Evolutionary conservation across 2,329 filamentous ascomycete genomes (phyloP).

Genomic region (Scortechinia acanthostroma): DNA sequence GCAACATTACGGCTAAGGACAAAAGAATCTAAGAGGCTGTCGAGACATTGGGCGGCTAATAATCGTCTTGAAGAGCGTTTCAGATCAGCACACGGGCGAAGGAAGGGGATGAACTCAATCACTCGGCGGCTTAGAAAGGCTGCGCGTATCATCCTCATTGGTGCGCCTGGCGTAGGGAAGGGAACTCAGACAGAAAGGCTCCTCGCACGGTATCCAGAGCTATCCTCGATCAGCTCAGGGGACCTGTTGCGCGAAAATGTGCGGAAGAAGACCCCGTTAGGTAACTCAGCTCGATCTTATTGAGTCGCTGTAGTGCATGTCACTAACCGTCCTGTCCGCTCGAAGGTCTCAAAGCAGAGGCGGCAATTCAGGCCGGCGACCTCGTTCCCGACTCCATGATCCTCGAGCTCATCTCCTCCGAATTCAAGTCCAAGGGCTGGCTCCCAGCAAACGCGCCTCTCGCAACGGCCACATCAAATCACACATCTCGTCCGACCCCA

Average conservation of each 20-base stretch:
- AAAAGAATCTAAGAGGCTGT: too few relatives aligned
- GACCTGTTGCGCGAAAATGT: constrained; percentile 60
- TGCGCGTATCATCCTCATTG: constrained; percentile 56
- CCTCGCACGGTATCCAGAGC: constrained; percentile 50
- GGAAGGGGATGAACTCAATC: neutral
- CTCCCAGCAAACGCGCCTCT: constrained; percentile 29
- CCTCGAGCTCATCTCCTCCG: constrained; percentile 53
- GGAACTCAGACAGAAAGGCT: constrained; percentile 59
- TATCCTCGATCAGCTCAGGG: constrained; percentile 58
- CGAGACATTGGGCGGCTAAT: too few relatives aligned
- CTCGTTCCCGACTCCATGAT: constrained; percentile 60
- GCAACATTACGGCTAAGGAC: too few relatives aligned
- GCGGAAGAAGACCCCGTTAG: constrained; percentile 47
- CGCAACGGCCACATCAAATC: constrained; percentile 28
- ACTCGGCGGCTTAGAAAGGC: constrained; percentile 38
- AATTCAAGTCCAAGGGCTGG: constrained; percentile 54
- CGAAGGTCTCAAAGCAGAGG: constrained; percentile 52
- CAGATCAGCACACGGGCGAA: too few relatives aligned
- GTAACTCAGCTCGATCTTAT: constrained; percentile 24
- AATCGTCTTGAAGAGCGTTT: too few relatives aligned
- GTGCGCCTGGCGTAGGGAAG: constrained; percentile 60
- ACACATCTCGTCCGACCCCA: constrained; percentile 16
- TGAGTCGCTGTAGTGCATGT: neutral
- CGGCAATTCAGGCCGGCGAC: constrained; percentile 50
- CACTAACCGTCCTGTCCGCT: constrained; percentile 9